Percentiles rank a stretch among this genome's conserved stretches.
These are phyloP conservation scores for Senecio squalidus DNA, from an alignment of 140 eudicot species.

Conservation along the genomic window DNA sequence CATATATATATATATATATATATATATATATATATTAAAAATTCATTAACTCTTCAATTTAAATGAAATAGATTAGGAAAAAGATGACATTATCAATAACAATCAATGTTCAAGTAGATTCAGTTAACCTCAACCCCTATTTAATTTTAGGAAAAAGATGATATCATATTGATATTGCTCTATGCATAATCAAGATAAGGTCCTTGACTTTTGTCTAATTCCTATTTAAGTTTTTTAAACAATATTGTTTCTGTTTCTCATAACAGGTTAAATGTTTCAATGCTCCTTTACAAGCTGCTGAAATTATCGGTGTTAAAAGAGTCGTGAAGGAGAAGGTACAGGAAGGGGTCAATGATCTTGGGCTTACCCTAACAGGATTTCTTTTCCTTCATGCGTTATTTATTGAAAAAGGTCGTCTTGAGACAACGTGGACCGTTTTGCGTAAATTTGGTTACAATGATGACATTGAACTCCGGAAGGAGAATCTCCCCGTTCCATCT, in stretches of 20 bases:
- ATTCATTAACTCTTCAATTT: no score
- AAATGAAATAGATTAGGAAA: no score
- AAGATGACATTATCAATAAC: no score
- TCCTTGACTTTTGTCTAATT: slow-evolving; percentile 4
- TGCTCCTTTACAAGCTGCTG: slow-evolving; percentile 96
- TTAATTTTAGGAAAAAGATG: no score
- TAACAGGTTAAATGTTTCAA: slow-evolving; percentile 86
- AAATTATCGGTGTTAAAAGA: slow-evolving; percentile 85
- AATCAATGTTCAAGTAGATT: no score
- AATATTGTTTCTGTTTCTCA: slow-evolving; percentile 13
- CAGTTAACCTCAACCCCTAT: no score
- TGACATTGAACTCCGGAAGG: slow-evolving; percentile 71
- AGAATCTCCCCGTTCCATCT: slow-evolving; percentile 50
- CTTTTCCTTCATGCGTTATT: slow-evolving; percentile 91
- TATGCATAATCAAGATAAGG: no score
- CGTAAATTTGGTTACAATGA: slow-evolving; percentile 90
- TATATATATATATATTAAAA: no score
- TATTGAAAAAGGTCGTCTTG: slow-evolving; percentile 93
- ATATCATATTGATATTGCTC: no score
- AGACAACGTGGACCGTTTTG: slow-evolving; percentile 84
- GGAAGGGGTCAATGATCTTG: slow-evolving; percentile 78
- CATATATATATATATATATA: no score
- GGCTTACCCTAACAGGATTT: slow-evolving; percentile 90
- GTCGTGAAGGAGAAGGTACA: slow-evolving; percentile 89
- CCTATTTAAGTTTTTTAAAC: slow-evolving; percentile 1